phyloP scores from a whole-genome alignment of 1,284 basidiomycete species.

The Rhodotorula sp. region DNA sequence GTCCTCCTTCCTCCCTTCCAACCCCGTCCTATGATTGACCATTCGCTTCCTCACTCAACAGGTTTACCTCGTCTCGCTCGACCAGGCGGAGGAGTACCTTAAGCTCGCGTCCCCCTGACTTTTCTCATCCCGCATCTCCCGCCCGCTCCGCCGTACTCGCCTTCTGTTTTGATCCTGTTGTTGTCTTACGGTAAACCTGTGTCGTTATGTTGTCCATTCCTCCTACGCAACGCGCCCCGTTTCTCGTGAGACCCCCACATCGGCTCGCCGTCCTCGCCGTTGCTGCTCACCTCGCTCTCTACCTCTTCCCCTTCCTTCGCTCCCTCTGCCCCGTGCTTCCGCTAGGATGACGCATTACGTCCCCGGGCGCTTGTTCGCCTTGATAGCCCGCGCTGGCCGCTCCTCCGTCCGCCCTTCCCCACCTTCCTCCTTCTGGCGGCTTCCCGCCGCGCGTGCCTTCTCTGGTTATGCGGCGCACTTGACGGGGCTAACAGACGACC shows the following conservation, averaged over 20 bases:
- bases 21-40: not conserved
- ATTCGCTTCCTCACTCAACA: not conserved
- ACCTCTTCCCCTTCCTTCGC: not conserved
- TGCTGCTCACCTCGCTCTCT: not conserved
- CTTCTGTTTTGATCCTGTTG: not conserved
- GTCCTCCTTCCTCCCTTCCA: not conserved
- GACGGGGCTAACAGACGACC: slow-evolving; percentile 79
- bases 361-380: not conserved
- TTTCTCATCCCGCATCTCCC: too few species aligned
- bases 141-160: not conserved
- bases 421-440: not conserved
- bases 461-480: slow-evolving; percentile 69
- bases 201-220: not conserved
- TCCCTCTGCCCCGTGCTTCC: too few species aligned
- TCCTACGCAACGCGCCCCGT: not conserved
- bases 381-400: not conserved
- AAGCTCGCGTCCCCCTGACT: too few species aligned
- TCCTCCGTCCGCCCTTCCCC: not conserved
- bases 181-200: too few species aligned
- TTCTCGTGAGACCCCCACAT: too few species aligned
- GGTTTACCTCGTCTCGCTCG: not conserved
- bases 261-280: not conserved
- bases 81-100: too few species aligned
- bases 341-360: slow-evolving; percentile 17
- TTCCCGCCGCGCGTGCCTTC: slow-evolving; percentile 35